Evolutionary conservation across 2,329 filamentous ascomycete species (phyloP).

Genomic region (Mariannaea sp.): DNA sequence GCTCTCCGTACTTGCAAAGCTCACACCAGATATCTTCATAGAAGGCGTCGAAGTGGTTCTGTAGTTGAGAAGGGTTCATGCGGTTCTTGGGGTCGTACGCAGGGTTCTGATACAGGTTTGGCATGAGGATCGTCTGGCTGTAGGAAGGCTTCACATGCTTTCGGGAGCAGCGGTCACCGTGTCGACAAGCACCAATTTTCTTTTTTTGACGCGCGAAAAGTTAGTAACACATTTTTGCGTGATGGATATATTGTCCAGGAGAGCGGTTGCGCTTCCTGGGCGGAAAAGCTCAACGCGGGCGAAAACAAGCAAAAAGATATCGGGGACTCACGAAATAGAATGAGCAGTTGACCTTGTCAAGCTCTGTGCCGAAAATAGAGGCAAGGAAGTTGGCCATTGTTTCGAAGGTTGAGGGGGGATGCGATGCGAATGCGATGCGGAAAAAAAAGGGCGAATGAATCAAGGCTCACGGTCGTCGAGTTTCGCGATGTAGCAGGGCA

Average conservation of each 20-base stretch:
- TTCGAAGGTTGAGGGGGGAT: conserved; percentile 12
- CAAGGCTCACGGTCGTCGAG: conserved; percentile 1
- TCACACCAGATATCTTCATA: conserved; percentile 99
- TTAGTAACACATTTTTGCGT: conserved; percentile 11
- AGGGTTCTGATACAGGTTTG: conserved; percentile 98
- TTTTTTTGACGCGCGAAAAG: conserved; percentile 71
- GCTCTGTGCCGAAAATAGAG: conserved; percentile 99
- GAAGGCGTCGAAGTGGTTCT: conserved; percentile 99
- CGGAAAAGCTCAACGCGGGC: neutral
- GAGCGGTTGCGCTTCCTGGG: too few species aligned
- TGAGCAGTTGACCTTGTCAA: conserved; percentile 99
- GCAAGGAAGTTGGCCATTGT: conserved; percentile 96
- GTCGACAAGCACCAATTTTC: conserved; percentile 98
- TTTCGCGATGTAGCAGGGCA: conserved; percentile 21
- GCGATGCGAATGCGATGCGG: conserved; percentile 1
- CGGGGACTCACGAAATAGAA: conserved; percentile 71
- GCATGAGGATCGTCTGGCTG: conserved; percentile 95
- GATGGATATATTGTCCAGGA: too few species aligned
- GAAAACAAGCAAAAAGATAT: neutral
- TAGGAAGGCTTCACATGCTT: conserved; percentile 99
- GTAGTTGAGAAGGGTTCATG: conserved; percentile 94
- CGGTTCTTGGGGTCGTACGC: conserved; percentile 95
- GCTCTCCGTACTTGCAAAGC: conserved; percentile 97
- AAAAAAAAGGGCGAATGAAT: conserved; percentile 5
- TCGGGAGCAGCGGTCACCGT: conserved; percentile 96